A percentile compares a stretch with the other conserved stretches of the same genome.
Conservation (phyloP, 2,329 filamentous ascomycete species). For the Tothia fuscella region DNA sequence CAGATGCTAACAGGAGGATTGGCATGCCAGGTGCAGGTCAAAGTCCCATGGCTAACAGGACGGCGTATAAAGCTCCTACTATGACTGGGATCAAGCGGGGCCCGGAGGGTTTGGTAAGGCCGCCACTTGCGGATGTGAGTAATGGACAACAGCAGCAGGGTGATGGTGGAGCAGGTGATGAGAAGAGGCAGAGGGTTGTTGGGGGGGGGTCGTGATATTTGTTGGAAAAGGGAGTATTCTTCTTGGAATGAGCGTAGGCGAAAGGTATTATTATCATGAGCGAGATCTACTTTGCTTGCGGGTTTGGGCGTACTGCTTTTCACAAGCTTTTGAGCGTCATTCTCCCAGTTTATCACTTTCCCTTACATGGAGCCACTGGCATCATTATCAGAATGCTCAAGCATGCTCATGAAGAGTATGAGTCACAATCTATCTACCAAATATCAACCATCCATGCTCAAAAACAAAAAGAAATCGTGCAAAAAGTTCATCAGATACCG, state of each 20-base stretch:
- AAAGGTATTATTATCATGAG: no score
- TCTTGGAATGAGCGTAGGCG: no score
- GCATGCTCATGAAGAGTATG: no score
- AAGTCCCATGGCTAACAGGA: constrained; percentile 32
- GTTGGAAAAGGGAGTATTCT: neutral
- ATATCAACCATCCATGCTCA: no score
- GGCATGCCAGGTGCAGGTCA: constrained; percentile 35
- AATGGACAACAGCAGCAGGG: constrained; percentile 1
- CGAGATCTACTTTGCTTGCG: no score
- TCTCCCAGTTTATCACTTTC: no score
- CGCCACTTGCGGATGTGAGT: constrained; percentile 9
- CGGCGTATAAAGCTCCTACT: constrained; percentile 33
- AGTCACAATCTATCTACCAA: no score
- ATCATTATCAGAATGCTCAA: no score
- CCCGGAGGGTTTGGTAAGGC: constrained; percentile 2
- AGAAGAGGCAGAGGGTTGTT: constrained; percentile 2
- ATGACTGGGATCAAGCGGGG: constrained; percentile 23
- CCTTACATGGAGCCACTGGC: no score
- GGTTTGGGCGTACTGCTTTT: no score
- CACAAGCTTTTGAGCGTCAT: no score
- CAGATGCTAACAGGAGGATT: constrained; percentile 34
- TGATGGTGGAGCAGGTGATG: constrained; percentile 1
- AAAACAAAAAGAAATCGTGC: neutral
- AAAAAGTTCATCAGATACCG: constrained; percentile 33
- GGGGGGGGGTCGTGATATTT: neutral